Conservation (phyloP, 2,329 filamentous ascomycete species). For the Microascus cirrosus region DNA sequence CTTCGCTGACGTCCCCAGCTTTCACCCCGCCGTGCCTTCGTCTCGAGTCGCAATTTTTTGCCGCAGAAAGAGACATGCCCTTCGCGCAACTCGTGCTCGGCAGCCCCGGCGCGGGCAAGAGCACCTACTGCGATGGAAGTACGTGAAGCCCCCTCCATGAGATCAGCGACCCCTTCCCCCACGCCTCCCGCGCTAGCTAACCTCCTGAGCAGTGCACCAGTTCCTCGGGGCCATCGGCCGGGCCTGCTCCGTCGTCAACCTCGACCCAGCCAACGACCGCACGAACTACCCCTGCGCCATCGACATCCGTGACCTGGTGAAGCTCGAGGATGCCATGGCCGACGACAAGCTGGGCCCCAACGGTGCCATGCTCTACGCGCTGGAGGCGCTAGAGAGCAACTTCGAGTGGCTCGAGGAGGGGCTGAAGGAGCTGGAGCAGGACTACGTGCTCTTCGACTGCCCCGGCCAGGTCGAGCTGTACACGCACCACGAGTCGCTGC, state of each 20-base stretch:
- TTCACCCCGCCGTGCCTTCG: background rate
- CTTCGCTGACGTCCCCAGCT: background rate
- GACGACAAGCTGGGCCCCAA: conserved; percentile 87
- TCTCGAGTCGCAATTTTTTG: background rate
- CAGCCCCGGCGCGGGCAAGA: conserved; percentile 92
- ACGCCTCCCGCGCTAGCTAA: background rate
- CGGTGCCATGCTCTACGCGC: conserved; percentile 81
- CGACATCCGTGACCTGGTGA: conserved; percentile 81
- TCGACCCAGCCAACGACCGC: conserved; percentile 92
- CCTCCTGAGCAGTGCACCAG: conserved; percentile 62
- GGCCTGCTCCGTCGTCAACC: conserved; percentile 89
- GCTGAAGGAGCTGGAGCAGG: conserved; percentile 69
- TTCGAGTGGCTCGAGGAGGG: conserved; percentile 83
- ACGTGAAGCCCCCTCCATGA: conserved; percentile 18
- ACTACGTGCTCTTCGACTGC: conserved; percentile 92
- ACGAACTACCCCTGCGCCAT: conserved; percentile 82
- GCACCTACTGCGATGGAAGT: conserved; percentile 96
- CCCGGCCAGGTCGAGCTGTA: conserved; percentile 96
- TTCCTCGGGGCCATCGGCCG: conserved; percentile 93
- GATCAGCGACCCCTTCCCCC: background rate
- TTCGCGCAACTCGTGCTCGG: conserved; percentile 76
- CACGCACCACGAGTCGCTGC: conserved; percentile 83
- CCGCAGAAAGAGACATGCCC: conserved; percentile 32
- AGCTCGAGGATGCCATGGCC: conserved; percentile 89
- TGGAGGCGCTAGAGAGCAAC: conserved; percentile 92